Base-by-base conservation (phyloP, 2,329 filamentous ascomycete genomes). In the Colletotrichum sp. region DNA sequence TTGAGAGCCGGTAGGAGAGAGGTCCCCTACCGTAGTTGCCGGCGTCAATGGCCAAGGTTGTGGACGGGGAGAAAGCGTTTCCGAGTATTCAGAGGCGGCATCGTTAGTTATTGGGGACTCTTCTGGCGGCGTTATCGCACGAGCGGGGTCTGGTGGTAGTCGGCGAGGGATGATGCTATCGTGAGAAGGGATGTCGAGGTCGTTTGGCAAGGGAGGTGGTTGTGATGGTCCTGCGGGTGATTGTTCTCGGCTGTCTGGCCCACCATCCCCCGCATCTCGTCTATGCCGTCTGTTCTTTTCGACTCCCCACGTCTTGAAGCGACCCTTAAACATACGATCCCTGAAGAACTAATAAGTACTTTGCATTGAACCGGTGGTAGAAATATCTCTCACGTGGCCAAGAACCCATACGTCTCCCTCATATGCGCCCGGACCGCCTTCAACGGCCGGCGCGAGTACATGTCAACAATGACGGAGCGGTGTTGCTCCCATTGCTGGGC, bases 261-360 rank as follows among this genome's bases (percentile, higher is more conserved):
- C 24, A n/a, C 13, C 44, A 3, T 49, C 44, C 44, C 44, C 44
- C 44, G 44, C 44, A 49, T 49, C 44, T 49, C 57, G 26, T 8
- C n/a, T 68, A 13, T 63, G 71, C 21, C 49, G 49, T 24, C 72
- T 77, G 21, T 77, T 77, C 60, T 77, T 77, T 55, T 62, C 71
- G 55, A 77, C 59, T 5, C 75, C 75, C 75, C 75, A 77, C 3
- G 49, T 21, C 36, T 68, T 74, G 21, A 77, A 75, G 26, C 75
- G 55, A 13, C 60, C 62, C 52, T 77, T 77, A 62, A 71, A 77
- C 75, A 77, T 77, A 8, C 75, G 75, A n/a, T 75, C 71, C 18
- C 75, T 77, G 44, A 3, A 8, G 5, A n/a, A 16, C 15, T 34
- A 64, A 21, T 26, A 49, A 49, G 44, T 49, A 49, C 44, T 49